Conservation (phyloP, 2,329 filamentous ascomycete species). For the Metarhizium sp. region DNA sequence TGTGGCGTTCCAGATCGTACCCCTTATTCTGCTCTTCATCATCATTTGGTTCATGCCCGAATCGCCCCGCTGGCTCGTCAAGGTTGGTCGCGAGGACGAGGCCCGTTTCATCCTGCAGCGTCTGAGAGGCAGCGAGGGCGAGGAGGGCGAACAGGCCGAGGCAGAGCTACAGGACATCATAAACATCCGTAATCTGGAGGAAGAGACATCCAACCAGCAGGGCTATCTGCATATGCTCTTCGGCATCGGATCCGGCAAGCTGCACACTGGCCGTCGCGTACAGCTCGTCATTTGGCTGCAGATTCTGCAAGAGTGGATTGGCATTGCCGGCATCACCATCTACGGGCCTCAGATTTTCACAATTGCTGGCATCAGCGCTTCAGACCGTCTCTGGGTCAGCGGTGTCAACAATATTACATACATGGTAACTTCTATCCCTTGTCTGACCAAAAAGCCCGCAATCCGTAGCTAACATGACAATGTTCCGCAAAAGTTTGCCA, state of each 20-base stretch:
- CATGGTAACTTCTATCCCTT: slow-evolving; percentile 24
- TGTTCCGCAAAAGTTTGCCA: slow-evolving; percentile 35
- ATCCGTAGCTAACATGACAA: not conserved
- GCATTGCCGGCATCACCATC: slow-evolving; percentile 60
- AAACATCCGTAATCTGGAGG: slow-evolving; percentile 52
- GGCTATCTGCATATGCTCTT: slow-evolving; percentile 60
- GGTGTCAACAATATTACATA: slow-evolving; percentile 43
- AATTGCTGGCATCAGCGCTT: slow-evolving; percentile 54
- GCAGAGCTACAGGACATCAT: slow-evolving; percentile 61
- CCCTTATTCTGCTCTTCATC: slow-evolving; percentile 46
- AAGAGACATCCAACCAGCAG: slow-evolving; percentile 45
- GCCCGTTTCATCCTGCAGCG: slow-evolving; percentile 55
- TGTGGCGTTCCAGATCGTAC: slow-evolving; percentile 60
- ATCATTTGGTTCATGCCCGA: slow-evolving; percentile 61
- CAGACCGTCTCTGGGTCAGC: slow-evolving; percentile 54
- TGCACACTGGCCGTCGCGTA: slow-evolving; percentile 58
- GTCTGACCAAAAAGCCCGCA: too few species aligned
- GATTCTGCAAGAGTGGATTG: slow-evolving; percentile 62
- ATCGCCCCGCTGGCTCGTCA: slow-evolving; percentile 58
- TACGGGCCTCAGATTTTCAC: slow-evolving; percentile 51
- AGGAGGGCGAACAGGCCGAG: slow-evolving; percentile 44
- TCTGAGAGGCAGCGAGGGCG: slow-evolving; percentile 48
- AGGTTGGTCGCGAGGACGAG: slow-evolving; percentile 57
- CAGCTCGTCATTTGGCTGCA: slow-evolving; percentile 64
- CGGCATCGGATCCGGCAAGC: slow-evolving; percentile 52